A percentile compares a stretch with the other conserved stretches of the same genome.
Evolutionary conservation across 2,329 filamentous ascomycete species (phyloP).

Genomic region (Trichoderma sp.): DNA sequence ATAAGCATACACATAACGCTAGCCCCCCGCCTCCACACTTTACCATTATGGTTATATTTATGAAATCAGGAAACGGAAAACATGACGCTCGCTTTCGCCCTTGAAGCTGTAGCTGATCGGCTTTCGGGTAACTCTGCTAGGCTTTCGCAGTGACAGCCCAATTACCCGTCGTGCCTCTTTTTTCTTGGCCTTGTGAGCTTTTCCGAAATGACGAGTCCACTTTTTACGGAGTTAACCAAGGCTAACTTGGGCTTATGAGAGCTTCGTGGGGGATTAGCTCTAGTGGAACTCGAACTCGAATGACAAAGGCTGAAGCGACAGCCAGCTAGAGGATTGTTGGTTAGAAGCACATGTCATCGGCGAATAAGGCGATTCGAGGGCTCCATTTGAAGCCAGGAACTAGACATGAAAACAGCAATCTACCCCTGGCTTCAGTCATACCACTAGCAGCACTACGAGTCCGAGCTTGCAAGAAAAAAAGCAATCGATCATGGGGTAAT

Average conservation of each 20-base stretch:
- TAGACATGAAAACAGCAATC: not conserved
- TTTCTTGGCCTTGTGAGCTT: not conserved
- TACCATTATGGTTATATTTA: slow-evolving; percentile 6
- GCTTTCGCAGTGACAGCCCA: not conserved
- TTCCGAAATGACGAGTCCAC: slow-evolving; percentile 1
- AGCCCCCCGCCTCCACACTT: not conserved
- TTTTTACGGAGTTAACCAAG: not conserved
- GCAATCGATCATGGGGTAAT: not conserved
- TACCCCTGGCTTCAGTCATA: not conserved
- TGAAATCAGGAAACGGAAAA: not conserved
- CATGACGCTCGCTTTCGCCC: not conserved
- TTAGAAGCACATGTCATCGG: not conserved
- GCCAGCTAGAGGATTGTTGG: not conserved
- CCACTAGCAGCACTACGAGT: not conserved
- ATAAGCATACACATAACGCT: not conserved
- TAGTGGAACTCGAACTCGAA: not conserved
- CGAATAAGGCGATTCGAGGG: not conserved
- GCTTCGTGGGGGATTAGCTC: not conserved
- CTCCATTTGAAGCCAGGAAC: not conserved
- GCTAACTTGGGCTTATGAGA: not conserved
- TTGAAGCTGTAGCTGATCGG: not conserved
- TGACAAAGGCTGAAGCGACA: not conserved
- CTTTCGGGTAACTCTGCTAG: not conserved
- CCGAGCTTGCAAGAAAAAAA: not conserved
- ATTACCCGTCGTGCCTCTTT: not conserved